Base-by-base conservation (phyloP, 2,329 filamentous ascomycete genomes). In the Celoporthe dispersa region DNA sequence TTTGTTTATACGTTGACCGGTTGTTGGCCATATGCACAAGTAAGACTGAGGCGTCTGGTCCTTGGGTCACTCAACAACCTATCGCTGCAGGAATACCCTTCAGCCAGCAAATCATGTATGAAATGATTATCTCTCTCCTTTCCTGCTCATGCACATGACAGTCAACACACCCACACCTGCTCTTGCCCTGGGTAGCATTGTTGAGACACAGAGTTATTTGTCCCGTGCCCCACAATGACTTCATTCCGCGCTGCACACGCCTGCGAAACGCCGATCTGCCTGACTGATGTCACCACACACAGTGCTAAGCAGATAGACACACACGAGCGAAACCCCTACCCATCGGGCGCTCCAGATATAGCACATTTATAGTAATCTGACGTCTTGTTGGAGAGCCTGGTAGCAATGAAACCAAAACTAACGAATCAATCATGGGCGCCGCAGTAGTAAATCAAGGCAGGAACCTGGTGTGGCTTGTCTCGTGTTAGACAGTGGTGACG, bases 271-370 rank as follows among this genome's bases (percentile, higher is more conserved):
- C 25, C 28, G 53, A 57, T 57, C 53, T n/a, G 14, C 14, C 14
- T 48, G 35, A 9, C 67, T 70, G 68, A 70, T 70, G 68, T 70
- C 68, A 70, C 67, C n/a, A 44, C 6, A 44, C 6, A 61, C 33
- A 60, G 57, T 19, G 22, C 11, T 3, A 5, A 48, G 44, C 44
- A 19, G 5, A 5, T 37, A 9, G 9, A 39, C 37, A n/a, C 44
- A 22, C 44, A 48, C 19, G 41, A 19, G 41, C 41, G 19, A 35
- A 59, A 33, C 37, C 28, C n/a, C 37, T 37, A 48, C 51, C 25
- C 53, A 62, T 9, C 31, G 16, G 39, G 37, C 33, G 51, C 53
- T 22, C 33, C 33, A 60, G 22, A 37, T 35, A 37, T 64, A 53
- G 33, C 12, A 60, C 33, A 37, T 35, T n/a, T 11, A 37, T 60